A percentile compares a stretch with the other conserved stretches of the same genome.
These are phyloP conservation scores for Metschnikowia lachancei DNA, from an alignment of 805 yeast species.

Conservation along the genomic window DNA sequence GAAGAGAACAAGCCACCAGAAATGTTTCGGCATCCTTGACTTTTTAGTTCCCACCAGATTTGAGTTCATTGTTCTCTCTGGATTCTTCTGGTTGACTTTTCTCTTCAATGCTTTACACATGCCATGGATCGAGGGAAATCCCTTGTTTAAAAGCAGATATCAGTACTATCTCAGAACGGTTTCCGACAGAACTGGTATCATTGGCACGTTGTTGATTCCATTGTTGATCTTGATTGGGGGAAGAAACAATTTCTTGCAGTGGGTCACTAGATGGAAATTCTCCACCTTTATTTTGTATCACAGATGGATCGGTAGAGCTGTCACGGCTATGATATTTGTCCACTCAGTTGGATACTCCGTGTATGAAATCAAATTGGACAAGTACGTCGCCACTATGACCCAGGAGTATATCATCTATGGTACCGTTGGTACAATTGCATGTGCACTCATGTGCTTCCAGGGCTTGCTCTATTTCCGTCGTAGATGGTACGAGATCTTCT, in stretches of 20 bases:
- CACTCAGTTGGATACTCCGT: conserved; percentile 17
- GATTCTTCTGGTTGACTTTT: conserved; percentile 20
- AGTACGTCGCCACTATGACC: conserved; percentile 6
- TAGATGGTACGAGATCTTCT: conserved; percentile 18
- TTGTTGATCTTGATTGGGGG: conserved; percentile 20
- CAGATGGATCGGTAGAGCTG: conserved; percentile 21
- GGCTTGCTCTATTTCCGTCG: conserved; percentile 19
- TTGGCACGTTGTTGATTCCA: conserved; percentile 19
- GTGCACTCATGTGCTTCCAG: conserved; percentile 19
- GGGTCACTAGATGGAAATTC: conserved; percentile 21
- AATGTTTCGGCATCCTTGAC: conserved; percentile 23
- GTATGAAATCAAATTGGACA: conserved; percentile 1
- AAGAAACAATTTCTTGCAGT: conserved; percentile 21
- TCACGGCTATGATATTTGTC: conserved; percentile 17
- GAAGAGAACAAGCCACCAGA: conserved; percentile 28
- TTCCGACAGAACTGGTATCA: conserved; percentile 19
- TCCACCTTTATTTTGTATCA: conserved; percentile 19
- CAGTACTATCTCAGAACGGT: conserved; percentile 11
- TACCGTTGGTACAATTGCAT: conserved; percentile 12
- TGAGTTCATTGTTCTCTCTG: conserved; percentile 24
- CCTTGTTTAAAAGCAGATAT: conserved; percentile 29
- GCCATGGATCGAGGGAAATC: conserved; percentile 30
- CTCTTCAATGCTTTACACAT: conserved; percentile 19
- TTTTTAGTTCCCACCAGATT: conserved; percentile 27
- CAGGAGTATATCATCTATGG: conserved; percentile 17